Evolutionary conservation across 306 rosid species (phyloP).

Genomic region (Begonia loranthoides): DNA sequence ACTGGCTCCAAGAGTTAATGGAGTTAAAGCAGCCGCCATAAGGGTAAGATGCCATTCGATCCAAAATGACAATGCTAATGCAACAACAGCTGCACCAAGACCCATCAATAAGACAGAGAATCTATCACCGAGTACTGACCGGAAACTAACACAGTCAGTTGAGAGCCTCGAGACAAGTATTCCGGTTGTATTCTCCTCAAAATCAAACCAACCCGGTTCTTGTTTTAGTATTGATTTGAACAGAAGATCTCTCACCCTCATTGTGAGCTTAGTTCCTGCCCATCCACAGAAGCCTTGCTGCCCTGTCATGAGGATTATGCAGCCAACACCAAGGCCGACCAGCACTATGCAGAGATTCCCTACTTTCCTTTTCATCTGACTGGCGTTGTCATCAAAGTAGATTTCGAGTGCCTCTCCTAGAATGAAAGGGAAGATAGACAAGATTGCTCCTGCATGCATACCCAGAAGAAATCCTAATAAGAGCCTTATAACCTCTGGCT

Average conservation of each 20-base stretch:
- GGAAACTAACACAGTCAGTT: constrained; percentile 45
- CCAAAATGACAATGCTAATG: constrained; percentile 42
- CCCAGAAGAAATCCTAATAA: constrained; percentile 53
- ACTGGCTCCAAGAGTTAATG: constrained; percentile 88
- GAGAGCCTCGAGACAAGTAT: constrained; percentile 69
- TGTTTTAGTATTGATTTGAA: constrained; percentile 68
- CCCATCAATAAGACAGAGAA: constrained; percentile 87
- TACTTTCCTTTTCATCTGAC: constrained; percentile 29
- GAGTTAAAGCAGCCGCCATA: constrained; percentile 68
- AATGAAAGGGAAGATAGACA: constrained; percentile 57
- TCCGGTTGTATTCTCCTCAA: constrained; percentile 64
- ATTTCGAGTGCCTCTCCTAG: constrained; percentile 53
- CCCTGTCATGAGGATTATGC: constrained; percentile 68
- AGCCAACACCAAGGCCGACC: constrained; percentile 74
- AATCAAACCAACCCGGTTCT: constrained; percentile 96
- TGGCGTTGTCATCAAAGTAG: constrained; percentile 26
- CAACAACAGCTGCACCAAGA: constrained; percentile 64
- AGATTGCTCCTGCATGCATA: constrained; percentile 65
- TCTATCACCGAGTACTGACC: constrained; percentile 62
- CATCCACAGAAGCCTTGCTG: constrained; percentile 89
- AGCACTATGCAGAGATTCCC: constrained; percentile 47
- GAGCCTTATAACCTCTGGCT: constrained; percentile 44
- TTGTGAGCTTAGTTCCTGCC: constrained; percentile 87
- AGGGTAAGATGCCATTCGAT: constrained; percentile 46
- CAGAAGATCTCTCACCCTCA: constrained; percentile 61